Conservation (phyloP, 2,329 filamentous ascomycete genomes). For the Cladosporium austrohemisphaericum region DNA sequence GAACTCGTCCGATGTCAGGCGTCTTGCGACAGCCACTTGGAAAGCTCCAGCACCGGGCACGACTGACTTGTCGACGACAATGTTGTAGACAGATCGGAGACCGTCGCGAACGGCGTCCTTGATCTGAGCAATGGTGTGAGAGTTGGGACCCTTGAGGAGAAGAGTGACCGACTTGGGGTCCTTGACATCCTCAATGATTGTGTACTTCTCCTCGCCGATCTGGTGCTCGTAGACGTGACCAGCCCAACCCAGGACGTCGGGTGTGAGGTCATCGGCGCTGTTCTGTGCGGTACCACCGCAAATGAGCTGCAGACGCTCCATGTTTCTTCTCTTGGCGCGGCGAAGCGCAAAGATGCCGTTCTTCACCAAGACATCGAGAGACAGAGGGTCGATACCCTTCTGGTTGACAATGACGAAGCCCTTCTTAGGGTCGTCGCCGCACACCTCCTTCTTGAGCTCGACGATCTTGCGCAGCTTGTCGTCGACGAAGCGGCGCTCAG, state of each 20-base stretch:
- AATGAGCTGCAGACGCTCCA: constrained; percentile 94
- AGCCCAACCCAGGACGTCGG: constrained; percentile 90
- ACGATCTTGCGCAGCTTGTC: constrained; percentile 97
- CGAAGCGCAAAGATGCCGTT: constrained; percentile 94
- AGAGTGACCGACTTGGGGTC: constrained; percentile 97
- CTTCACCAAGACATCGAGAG: constrained; percentile 93
- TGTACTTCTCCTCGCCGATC: constrained; percentile 97
- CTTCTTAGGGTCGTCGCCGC: constrained; percentile 88
- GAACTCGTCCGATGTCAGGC: constrained; percentile 83
- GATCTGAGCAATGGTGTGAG: constrained; percentile 94
- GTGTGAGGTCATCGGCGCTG: constrained; percentile 87
- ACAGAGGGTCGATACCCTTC: constrained; percentile 96
- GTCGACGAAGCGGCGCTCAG: constrained; percentile 91
- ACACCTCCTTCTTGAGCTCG: constrained; percentile 95
- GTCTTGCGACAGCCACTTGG: constrained; percentile 86
- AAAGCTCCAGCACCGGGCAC: constrained; percentile 93
- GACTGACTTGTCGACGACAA: constrained; percentile 96
- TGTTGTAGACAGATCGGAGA: constrained; percentile 95
- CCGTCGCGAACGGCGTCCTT: constrained; percentile 95
- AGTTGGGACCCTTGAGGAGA: constrained; percentile 95
- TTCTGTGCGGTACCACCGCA: constrained; percentile 91
- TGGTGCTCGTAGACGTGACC: constrained; percentile 96
- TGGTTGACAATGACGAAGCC: constrained; percentile 98
- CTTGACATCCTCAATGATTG: constrained; percentile 97
- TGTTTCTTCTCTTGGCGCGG: constrained; percentile 95